These are phyloP conservation scores for Yamadazyma aaseri DNA, from an alignment of 1,139 yeast genomes.

Conservation along the genomic window DNA sequence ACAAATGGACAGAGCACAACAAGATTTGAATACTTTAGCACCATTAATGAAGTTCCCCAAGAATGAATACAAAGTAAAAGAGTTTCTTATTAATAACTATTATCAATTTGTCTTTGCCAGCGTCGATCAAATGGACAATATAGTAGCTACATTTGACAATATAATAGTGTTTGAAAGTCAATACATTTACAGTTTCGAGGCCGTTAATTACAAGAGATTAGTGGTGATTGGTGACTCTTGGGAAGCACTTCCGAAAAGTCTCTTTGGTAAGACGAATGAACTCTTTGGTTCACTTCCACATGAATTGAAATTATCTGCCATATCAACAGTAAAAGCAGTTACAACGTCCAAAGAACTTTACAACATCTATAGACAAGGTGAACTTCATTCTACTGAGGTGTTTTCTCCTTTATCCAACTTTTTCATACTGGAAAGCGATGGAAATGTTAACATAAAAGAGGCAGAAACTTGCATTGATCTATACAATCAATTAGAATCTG, in stretches of 20 bases:
- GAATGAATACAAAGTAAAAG: slow-evolving; percentile 8
- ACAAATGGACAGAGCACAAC: too few species aligned
- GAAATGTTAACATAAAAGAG: slow-evolving; percentile 12
- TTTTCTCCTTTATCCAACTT: background rate
- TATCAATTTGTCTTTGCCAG: slow-evolving; percentile 6
- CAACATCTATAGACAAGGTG: slow-evolving; percentile 3
- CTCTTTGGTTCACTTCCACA: too few species aligned
- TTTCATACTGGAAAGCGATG: too few species aligned
- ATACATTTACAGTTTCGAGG: slow-evolving; percentile 1
- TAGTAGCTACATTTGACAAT: slow-evolving; percentile 7
- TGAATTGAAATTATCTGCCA: too few species aligned
- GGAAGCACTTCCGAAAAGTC: slow-evolving; percentile 1
- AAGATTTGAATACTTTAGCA: too few species aligned
- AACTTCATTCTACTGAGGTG: background rate
- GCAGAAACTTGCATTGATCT: slow-evolving; percentile 11
- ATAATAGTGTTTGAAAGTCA: slow-evolving; percentile 12
- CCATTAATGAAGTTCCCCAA: too few species aligned
- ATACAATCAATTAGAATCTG: slow-evolving; percentile 3
- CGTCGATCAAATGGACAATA: slow-evolving; percentile 3
- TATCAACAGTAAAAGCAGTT: too few species aligned
- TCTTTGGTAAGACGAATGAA: background rate
- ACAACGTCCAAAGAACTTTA: slow-evolving; percentile 2
- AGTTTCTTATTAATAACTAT: slow-evolving; percentile 6
- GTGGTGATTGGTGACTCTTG: slow-evolving; percentile 8
- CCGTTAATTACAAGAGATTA: slow-evolving; percentile 3